A percentile compares a stretch with the other conserved stretches of the same genome.
Conservation (phyloP, 192 early-diverging fungal genomes). For the Oehlia diaphana region DNA sequence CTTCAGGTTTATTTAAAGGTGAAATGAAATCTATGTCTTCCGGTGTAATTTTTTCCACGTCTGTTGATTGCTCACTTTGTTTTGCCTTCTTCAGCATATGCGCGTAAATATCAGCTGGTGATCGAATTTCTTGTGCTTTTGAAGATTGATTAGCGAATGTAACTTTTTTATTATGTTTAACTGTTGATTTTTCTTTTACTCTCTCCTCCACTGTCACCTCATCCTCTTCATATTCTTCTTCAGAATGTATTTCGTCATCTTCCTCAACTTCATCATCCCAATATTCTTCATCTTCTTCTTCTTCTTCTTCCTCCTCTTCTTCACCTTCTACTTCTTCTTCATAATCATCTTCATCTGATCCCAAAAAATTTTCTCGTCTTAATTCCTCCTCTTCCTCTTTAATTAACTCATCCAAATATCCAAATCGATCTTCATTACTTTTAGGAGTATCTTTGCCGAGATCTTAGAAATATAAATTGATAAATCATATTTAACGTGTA, state of each 20-base stretch:
- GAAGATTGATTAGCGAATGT: constrained; percentile 38
- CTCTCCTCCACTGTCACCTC: constrained; percentile 44
- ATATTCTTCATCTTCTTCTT: constrained; percentile 36
- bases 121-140: constrained; percentile 32
- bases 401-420: constrained; percentile 35
- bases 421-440: constrained; percentile 39
- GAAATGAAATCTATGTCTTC: neutral
- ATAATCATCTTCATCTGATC: constrained; percentile 38
- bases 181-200: neutral
- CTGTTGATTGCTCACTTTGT: neutral
- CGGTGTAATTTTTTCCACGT: neutral
- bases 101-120: constrained; percentile 28
- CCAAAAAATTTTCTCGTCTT: constrained; percentile 52
- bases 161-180: constrained; percentile 25
- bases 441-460: constrained; percentile 31
- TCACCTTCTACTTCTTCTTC: constrained; percentile 38
- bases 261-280: constrained; percentile 45
- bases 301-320: constrained; percentile 46
- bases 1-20: neutral
- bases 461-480: constrained; percentile 39
- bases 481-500: constrained; percentile 36
- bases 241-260: constrained; percentile 43
- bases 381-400: constrained; percentile 56
- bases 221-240: constrained; percentile 47
- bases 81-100: neutral